These are phyloP conservation scores for Aurinia saxatilis DNA, from an alignment of 345 rosid species.

Conservation along the genomic window DNA sequence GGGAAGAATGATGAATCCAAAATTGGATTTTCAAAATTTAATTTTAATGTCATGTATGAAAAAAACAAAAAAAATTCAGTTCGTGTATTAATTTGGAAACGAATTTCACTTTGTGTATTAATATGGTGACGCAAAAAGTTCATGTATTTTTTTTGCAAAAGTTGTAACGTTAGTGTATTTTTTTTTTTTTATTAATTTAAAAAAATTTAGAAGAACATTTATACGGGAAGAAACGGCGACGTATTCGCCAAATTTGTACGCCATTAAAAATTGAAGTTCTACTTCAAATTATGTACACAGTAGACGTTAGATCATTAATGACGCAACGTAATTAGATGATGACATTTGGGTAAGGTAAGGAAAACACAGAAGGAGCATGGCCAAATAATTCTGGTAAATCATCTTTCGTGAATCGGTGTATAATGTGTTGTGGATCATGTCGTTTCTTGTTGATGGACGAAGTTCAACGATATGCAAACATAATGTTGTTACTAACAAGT, in stretches of 20 bases:
- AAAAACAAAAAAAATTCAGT: no score
- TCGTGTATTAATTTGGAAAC: no score
- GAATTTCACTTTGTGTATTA: no score
- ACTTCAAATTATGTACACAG: not conserved
- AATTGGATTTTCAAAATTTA: no score
- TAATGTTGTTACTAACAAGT: no score
- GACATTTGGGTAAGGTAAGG: not conserved
- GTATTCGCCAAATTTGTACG: not conserved
- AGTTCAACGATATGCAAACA: not conserved
- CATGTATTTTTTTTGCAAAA: no score
- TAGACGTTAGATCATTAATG: not conserved
- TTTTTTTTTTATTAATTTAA: not conserved
- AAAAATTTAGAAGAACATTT: not conserved
- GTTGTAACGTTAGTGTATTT: no score
- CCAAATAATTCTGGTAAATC: not conserved
- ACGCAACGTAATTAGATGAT: slow-evolving; percentile 11
- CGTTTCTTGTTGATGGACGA: no score
- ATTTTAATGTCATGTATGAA: no score
- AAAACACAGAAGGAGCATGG: not conserved
- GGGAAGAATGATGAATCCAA: no score
- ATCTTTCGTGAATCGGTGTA: not conserved
- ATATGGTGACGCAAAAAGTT: no score
- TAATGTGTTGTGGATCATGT: not conserved
- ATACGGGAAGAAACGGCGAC: not conserved
- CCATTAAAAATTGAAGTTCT: not conserved